These are phyloP conservation scores for Ambrosiella xylebori DNA, from an alignment of 2,329 filamentous ascomycete species.

Conservation along the genomic window DNA sequence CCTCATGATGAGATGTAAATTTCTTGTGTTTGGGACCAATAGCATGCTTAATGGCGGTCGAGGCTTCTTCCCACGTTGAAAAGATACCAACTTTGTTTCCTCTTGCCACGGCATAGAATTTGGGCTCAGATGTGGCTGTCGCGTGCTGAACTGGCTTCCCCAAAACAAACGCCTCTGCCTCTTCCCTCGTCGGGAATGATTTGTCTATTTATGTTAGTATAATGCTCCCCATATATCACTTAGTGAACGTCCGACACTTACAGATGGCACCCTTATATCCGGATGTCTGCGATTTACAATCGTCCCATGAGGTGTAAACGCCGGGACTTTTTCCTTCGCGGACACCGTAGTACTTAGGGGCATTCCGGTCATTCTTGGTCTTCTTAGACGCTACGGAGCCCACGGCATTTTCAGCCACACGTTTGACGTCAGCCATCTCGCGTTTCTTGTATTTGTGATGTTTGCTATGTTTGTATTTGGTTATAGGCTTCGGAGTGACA, in stretches of 20 bases:
- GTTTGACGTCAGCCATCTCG: neutral
- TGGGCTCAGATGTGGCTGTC: slow-evolving; percentile 24
- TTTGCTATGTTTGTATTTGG: neutral
- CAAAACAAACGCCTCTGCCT: slow-evolving; percentile 62
- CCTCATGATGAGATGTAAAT: slow-evolving; percentile 52
- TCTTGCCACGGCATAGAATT: slow-evolving; percentile 44
- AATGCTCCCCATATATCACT: neutral
- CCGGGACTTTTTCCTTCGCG: slow-evolving; percentile 37
- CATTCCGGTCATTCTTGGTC: neutral
- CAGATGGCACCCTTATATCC: slow-evolving; percentile 49
- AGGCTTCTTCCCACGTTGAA: slow-evolving; percentile 49
- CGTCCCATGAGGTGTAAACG: slow-evolving; percentile 44
- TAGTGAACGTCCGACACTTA: slow-evolving; percentile 26
- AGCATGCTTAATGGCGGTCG: slow-evolving; percentile 56
- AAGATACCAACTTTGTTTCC: slow-evolving; percentile 43
- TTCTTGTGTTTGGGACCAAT: slow-evolving; percentile 54
- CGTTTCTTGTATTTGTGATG: neutral
- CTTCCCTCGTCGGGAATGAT: slow-evolving; percentile 53
- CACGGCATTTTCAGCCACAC: neutral
- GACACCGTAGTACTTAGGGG: slow-evolving; percentile 46
- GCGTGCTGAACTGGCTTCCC: slow-evolving; percentile 26
- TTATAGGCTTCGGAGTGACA: too few relatives aligned
- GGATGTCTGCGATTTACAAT: slow-evolving; percentile 42
- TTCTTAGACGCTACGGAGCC: neutral
- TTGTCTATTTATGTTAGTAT: slow-evolving; percentile 40